Evolutionary conservation across 257 asterid genomes (phyloP).

Genomic region (Solanum arcanum): DNA sequence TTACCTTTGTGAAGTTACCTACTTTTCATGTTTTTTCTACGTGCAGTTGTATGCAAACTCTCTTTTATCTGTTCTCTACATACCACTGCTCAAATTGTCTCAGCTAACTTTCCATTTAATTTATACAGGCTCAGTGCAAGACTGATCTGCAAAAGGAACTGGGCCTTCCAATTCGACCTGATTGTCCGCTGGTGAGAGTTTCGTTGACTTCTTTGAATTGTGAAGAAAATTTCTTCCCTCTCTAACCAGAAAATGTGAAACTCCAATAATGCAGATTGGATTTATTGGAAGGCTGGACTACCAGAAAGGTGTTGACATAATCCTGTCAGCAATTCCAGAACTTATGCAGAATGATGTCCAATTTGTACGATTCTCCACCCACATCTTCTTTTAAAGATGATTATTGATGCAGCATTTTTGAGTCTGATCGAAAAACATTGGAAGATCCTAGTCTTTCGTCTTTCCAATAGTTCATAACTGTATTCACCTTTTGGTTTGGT

Average conservation of each 20-base stretch:
- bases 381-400: neutral
- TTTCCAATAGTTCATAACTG: neutral
- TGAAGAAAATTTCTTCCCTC: neutral
- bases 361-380: conserved; percentile 32
- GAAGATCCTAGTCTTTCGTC: neutral
- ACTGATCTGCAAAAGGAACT: conserved; percentile 77
- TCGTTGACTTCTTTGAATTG: neutral
- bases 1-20: neutral
- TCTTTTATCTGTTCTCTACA: neutral
- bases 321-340: conserved; percentile 77
- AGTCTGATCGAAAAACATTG: neutral
- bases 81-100: neutral
- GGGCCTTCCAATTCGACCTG: conserved; percentile 77
- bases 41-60: neutral
- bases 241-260: conserved; percentile 1
- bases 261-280: conserved; percentile 51
- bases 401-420: neutral
- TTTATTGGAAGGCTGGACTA: conserved; percentile 92
- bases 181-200: conserved; percentile 70
- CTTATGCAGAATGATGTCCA: conserved; percentile 88
- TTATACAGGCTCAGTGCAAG: conserved; percentile 64
- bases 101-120: neutral
- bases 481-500: neutral
- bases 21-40: neutral
- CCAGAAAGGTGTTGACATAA: conserved; percentile 93